Base-by-base conservation (phyloP, 768 basidiomycete species). In the Stropharia rugosoannulata region DNA sequence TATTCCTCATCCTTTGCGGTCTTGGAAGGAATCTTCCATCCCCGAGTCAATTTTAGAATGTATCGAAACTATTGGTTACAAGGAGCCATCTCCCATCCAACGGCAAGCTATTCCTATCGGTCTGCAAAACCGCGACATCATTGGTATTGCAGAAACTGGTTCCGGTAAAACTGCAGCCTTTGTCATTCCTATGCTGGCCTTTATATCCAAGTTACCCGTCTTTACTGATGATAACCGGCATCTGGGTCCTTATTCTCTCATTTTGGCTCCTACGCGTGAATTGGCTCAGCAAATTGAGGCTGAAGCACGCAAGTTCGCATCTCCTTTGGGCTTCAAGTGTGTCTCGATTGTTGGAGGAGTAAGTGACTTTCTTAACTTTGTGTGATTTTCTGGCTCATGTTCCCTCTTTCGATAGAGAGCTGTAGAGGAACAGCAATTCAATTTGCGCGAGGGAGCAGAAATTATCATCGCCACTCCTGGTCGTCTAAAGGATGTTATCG, bases 31-130 rank as follows among this genome's bases (percentile, higher is more conserved):
- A 66, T 95, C 92, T 3, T 73, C 68, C 15, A 98, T 98, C 44
- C 95, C 95, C 8, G 72, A 80, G 58, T 60, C 77, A 11, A 88
- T 99, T 44, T 73, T 96, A 43, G 87, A 86, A 44, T 85, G 93
- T 55, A 92, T 99, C 50, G 94, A 91, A 29, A 76, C 81, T 64
- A 89, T 98, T 71, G 97, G 97, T 0, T 99, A 99, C 78, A 95
- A 93, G 65, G 96, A 98, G 57, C 97, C 97, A 1, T 93, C 90
- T 36, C 86, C 97, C 5, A 99, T 99, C 68, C 97, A 99, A 71
- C 82, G 97, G 37, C 97, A 98, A 69, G 97, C 97, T 7, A 99
- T 99, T 59, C 97, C 97, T n/a, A 98, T 99, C 56, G 97, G 97
- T 44, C 72, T 98, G 59, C 93, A 95, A 67, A 95, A 95, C 66